phyloP scores from a whole-genome alignment of 495 filamentous ascomycete species.

The Glonium stellatum region DNA sequence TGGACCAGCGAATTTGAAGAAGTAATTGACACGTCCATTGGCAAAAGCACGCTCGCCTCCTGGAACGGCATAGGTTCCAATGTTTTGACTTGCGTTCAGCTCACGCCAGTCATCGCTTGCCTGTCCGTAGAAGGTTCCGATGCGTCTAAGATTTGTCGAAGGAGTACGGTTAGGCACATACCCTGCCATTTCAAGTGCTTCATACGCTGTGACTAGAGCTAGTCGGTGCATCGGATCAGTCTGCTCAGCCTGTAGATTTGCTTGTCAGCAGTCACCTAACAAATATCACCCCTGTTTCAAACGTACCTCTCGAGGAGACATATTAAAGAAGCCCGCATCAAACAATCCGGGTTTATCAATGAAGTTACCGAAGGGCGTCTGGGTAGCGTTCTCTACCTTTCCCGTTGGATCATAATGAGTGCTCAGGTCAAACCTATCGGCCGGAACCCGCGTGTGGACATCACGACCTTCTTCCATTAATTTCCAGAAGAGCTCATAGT shows the following conservation, averaged over 20 bases:
- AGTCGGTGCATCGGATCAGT: slow-evolving; percentile 37
- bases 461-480: background rate
- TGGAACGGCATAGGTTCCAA: slow-evolving; percentile 33
- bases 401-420: background rate
- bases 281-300: too few species aligned
- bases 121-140: slow-evolving; percentile 38
- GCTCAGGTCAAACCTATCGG: background rate
- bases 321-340: slow-evolving; percentile 39
- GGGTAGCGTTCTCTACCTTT: background rate
- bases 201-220: slow-evolving; percentile 36
- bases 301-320: slow-evolving; percentile 38
- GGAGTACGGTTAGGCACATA: slow-evolving; percentile 31
- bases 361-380: slow-evolving; percentile 2
- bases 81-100: slow-evolving; percentile 28
- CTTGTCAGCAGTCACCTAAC: too few species aligned
- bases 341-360: slow-evolving; percentile 33
- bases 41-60: slow-evolving; percentile 33
- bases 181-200: slow-evolving; percentile 39
- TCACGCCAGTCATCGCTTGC: slow-evolving; percentile 35
- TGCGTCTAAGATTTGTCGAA: slow-evolving; percentile 29
- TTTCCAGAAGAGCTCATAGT: background rate
- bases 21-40: slow-evolving; percentile 35
- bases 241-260: slow-evolving; percentile 33
- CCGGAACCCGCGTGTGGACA: background rate
- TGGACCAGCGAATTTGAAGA: slow-evolving; percentile 4